phyloP scores from a whole-genome alignment of 257 asterid genomes.

The Perilla frutescens region DNA sequence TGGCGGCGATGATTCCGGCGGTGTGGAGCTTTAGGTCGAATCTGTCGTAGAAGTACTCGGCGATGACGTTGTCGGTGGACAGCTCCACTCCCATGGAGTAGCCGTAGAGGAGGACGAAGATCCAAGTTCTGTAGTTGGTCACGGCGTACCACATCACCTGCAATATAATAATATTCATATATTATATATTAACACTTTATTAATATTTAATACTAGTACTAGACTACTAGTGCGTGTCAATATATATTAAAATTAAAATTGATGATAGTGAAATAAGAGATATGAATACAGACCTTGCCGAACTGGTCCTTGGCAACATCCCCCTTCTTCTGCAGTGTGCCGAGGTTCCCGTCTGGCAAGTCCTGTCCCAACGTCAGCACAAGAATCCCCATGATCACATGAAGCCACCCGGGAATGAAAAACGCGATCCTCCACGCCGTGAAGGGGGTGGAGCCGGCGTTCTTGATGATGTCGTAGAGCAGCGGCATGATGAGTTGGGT shows the following conservation, averaged over 20 bases:
- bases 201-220: too few species aligned
- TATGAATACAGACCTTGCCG: conserved; percentile 42
- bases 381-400: conserved; percentile 59
- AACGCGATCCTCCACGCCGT: conserved; percentile 76
- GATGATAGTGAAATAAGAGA: too few species aligned
- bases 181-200: too few species aligned
- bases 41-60: conserved; percentile 69
- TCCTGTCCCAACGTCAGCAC: conserved; percentile 72
- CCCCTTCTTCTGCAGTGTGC: conserved; percentile 58
- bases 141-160: conserved; percentile 62
- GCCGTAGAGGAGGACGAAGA: conserved; percentile 64
- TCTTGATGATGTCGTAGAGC: conserved; percentile 50
- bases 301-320: conserved; percentile 54
- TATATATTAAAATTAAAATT: too few species aligned
- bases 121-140: conserved; percentile 77
- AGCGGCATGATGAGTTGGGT: conserved; percentile 73
- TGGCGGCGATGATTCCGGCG: conserved; percentile 65
- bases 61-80: conserved; percentile 61
- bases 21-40: conserved; percentile 59
- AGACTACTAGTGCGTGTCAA: too few species aligned
- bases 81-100: conserved; percentile 78
- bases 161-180: too few species aligned
- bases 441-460: conserved; percentile 51
- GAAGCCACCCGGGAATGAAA: conserved; percentile 68
- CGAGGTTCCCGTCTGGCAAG: conserved; percentile 70